Conservation (phyloP, 768 basidiomycete genomes). For the Leccinum subgranulosum region DNA sequence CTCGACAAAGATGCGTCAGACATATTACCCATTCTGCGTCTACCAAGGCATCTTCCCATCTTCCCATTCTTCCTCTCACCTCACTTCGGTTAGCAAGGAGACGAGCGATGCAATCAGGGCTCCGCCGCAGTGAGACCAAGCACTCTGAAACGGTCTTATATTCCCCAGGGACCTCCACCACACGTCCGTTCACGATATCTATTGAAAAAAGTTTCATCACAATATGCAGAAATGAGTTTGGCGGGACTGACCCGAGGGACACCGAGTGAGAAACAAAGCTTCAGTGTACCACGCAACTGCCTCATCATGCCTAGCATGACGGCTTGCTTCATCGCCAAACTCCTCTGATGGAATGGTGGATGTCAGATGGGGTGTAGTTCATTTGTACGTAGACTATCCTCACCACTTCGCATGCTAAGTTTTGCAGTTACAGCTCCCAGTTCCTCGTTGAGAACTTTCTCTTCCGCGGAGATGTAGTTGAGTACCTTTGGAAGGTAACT, state of each 20-base stretch:
- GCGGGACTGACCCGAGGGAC: conserved; percentile 2
- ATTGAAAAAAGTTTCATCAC: background rate
- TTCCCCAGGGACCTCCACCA: too few relatives aligned
- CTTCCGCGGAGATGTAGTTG: background rate
- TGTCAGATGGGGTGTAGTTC: background rate
- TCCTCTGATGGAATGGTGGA: background rate
- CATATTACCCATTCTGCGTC: conserved; percentile 6
- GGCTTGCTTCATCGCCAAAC: conserved; percentile 10
- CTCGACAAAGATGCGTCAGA: background rate
- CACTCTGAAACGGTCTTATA: background rate
- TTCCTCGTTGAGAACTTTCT: conserved; percentile 6
- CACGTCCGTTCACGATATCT: background rate
- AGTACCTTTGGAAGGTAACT: background rate
- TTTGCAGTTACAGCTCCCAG: background rate
- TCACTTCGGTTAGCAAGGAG: conserved; percentile 11
- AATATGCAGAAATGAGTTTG: background rate
- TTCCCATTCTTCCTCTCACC: background rate
- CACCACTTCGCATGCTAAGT: conserved; percentile 12
- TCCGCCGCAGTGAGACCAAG: background rate
- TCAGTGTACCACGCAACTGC: conserved; percentile 14
- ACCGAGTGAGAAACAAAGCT: conserved; percentile 3
- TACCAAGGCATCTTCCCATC: background rate
- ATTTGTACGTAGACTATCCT: background rate
- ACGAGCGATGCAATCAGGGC: background rate
- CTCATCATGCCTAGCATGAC: background rate